Evolutionary conservation across 805 yeast species (phyloP).

Genomic region (Novakomyces olei): DNA sequence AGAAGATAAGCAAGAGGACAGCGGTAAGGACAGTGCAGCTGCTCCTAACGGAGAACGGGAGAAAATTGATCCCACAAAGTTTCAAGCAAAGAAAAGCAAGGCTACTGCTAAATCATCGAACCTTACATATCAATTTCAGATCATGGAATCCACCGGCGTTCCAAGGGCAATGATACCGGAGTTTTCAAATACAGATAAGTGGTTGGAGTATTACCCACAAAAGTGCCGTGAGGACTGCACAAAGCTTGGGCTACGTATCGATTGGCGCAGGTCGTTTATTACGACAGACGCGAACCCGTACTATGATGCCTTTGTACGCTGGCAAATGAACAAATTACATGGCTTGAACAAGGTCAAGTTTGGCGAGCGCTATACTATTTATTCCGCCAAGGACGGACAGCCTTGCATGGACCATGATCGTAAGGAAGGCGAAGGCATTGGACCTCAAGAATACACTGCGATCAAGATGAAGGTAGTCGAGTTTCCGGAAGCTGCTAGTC

Average conservation of each 20-base stretch:
- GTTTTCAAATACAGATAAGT: conserved; percentile 78
- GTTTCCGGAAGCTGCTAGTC: conserved; percentile 32
- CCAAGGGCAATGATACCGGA: conserved; percentile 59
- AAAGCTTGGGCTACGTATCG: conserved; percentile 75
- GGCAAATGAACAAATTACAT: conserved; percentile 85
- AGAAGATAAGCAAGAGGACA: conserved; percentile 28
- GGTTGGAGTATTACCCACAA: conserved; percentile 87
- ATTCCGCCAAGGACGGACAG: conserved; percentile 95
- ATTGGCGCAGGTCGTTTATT: conserved; percentile 91
- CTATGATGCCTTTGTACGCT: conserved; percentile 82
- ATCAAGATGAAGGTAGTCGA: conserved; percentile 59
- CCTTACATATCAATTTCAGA: conserved; percentile 85
- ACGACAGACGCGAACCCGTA: conserved; percentile 91
- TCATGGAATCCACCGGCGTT: conserved; percentile 86
- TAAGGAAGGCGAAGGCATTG: conserved; percentile 87
- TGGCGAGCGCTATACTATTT: conserved; percentile 94
- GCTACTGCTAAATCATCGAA: conserved; percentile 86
- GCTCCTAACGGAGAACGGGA: conserved; percentile 7
- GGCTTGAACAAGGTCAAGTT: conserved; percentile 80
- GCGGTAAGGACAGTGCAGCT: conserved; percentile 11
- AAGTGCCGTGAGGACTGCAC: conserved; percentile 61
- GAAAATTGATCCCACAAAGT: conserved; percentile 53
- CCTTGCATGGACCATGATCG: conserved; percentile 99
- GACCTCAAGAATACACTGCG: conserved; percentile 90
- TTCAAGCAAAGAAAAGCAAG: conserved; percentile 79